Evolutionary conservation across 1,284 basidiomycete genomes (phyloP), one percentile per base, ranked within the genome.

Genomic region (Ceratobasidium sp.): DNA sequence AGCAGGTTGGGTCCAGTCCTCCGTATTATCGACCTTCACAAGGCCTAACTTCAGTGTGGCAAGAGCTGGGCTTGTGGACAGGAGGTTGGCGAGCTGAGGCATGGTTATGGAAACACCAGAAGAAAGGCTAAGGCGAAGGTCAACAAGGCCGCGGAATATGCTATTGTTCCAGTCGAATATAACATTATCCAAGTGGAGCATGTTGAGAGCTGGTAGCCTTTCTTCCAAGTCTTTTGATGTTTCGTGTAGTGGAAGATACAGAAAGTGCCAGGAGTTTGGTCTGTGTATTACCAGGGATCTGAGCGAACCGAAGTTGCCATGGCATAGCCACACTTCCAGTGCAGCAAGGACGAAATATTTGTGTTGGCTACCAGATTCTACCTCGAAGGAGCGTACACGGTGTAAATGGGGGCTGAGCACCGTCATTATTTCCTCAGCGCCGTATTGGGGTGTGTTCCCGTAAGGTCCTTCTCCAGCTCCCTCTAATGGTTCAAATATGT

Each of bases 81-180:
- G 54, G 34, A 58, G 24, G 13, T 27, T 58, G 16, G 54, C 54
- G 14, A 58, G 54, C 9, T 29, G 16, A 19, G 29, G n/a, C 29
- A 16, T 58, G 29, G 54, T 14, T 19, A 58, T 58, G 54, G 13
- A 31, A 29, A 58, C 16, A 58, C 29, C 13, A n/a, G 16, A 19
- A n/a, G 6, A 14, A 34, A 34, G 8, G 8, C 34, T 34, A 8
- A 34, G 34, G 22, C 27, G 51, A n/a, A 53, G 29, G 14, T 58
- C 54, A 58, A 58, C 34, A 13, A 58, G 54, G 29, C 34, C 34
- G 29, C n/a, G 54, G 29, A 34, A 58, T 58, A 27, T 27, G 16
- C 6, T 34, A 27, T 27, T 58, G 1, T 29, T 13, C 54, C 54
- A 58, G 11, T 16, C 6, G 29, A 58, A 58, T 27, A 34, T n/a